These are phyloP conservation scores for Metrosideros polymorpha DNA, from an alignment of 441 rosid species.

Conservation along the genomic window DNA sequence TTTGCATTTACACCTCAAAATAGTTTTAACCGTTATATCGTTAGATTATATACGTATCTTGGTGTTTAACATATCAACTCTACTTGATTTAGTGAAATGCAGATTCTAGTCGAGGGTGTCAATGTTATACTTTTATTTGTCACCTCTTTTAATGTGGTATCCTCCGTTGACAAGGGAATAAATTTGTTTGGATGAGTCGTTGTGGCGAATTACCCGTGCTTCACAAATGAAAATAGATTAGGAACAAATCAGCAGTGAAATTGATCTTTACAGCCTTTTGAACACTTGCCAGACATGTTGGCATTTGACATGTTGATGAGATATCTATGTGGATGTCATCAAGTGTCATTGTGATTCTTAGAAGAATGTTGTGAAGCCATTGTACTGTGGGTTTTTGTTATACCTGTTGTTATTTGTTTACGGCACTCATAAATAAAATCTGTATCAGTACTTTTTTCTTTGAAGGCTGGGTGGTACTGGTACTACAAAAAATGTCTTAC, in stretches of 20 bases:
- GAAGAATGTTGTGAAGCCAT: not conserved
- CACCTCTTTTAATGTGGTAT: not conserved
- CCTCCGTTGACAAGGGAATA: not conserved
- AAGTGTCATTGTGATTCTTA: not conserved
- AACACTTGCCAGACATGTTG: not conserved
- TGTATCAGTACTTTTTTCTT: constrained; percentile 4
- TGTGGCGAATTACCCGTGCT: not conserved
- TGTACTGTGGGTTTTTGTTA: not conserved
- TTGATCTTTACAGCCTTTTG: not conserved
- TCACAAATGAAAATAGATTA: not conserved
- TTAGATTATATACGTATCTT: not conserved
- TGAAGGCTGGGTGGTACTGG: not conserved
- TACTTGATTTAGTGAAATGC: not conserved
- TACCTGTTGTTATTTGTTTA: not conserved
- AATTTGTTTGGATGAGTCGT: not conserved
- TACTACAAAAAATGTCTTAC: not conserved
- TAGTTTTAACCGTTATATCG: not conserved
- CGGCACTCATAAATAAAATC: not conserved
- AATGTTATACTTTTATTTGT: not conserved
- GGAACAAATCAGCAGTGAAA: not conserved
- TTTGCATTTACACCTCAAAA: not conserved
- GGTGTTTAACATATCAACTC: not conserved
- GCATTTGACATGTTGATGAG: not conserved
- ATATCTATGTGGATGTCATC: not conserved
- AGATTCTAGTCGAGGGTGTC: not conserved